Evolutionary conservation across 768 basidiomycete genomes (phyloP).

Genomic region (Phlebiopsis gigantea): DNA sequence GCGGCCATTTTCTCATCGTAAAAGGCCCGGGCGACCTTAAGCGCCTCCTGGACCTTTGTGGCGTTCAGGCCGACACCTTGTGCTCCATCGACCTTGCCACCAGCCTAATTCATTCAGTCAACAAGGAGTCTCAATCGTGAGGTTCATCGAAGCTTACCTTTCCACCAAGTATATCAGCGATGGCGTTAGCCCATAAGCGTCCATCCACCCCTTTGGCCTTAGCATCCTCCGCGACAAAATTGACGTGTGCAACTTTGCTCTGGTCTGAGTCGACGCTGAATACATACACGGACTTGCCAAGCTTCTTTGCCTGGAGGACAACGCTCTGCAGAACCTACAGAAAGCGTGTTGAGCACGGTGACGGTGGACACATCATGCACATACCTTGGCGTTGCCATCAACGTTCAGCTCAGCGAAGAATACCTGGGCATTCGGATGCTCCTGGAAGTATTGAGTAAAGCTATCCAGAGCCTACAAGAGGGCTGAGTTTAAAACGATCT

Average conservation of each 20-base stretch:
- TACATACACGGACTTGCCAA: constrained; percentile 82
- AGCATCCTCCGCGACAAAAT: constrained; percentile 62
- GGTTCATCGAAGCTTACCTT: constrained; percentile 59
- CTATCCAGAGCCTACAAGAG: constrained; percentile 48
- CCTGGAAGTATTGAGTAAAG: constrained; percentile 69
- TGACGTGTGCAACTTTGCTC: constrained; percentile 82
- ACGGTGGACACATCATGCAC: constrained; percentile 1
- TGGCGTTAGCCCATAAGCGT: constrained; percentile 79
- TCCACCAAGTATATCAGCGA: constrained; percentile 79
- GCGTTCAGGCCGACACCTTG: constrained; percentile 81
- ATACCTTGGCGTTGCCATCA: constrained; percentile 82
- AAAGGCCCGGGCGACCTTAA: constrained; percentile 47
- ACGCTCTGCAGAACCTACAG: constrained; percentile 67
- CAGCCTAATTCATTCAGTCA: constrained; percentile 51
- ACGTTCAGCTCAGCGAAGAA: constrained; percentile 72
- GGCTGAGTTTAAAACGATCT: background rate
- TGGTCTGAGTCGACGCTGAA: constrained; percentile 70
- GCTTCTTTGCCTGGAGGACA: constrained; percentile 72
- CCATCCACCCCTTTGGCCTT: constrained; percentile 74
- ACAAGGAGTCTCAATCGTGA: background rate
- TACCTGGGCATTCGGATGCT: constrained; percentile 61
- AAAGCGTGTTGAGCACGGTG: background rate
- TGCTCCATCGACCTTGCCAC: constrained; percentile 89
- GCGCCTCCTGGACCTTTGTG: constrained; percentile 60
- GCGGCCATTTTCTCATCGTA: constrained; percentile 6